A percentile compares a stretch with the other conserved stretches of the same genome.
phyloP scores from a whole-genome alignment of 768 basidiomycete species.

The Mycena belliarum region DNA sequence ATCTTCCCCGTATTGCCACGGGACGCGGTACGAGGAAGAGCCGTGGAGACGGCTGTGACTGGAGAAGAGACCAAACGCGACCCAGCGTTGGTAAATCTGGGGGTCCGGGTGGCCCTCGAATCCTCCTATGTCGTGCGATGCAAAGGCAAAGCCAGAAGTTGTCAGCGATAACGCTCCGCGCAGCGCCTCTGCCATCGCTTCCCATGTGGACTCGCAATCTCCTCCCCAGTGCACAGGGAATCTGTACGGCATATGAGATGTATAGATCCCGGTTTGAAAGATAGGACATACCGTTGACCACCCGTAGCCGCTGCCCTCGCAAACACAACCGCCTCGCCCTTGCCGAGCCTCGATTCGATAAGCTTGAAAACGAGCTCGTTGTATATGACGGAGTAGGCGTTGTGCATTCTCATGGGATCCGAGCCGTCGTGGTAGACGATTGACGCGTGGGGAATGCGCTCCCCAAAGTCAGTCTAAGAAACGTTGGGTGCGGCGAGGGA shows the following conservation, averaged over 20 bases:
- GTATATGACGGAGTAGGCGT: constrained; percentile 68
- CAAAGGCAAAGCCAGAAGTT: constrained; percentile 68
- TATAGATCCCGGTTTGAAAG: not conserved
- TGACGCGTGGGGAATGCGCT: constrained; percentile 69
- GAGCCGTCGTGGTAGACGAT: constrained; percentile 67
- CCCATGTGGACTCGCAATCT: constrained; percentile 75
- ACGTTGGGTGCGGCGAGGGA: not conserved
- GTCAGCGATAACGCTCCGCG: constrained; percentile 68
- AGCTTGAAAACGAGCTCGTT: constrained; percentile 70
- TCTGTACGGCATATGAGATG: constrained; percentile 22
- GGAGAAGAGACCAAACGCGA: constrained; percentile 75
- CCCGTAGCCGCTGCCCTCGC: constrained; percentile 69
- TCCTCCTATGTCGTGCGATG: constrained; percentile 77
- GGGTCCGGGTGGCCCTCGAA: constrained; percentile 75
- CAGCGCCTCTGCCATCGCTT: constrained; percentile 77
- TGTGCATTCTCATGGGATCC: constrained; percentile 71
- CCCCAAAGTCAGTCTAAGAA: constrained; percentile 71
- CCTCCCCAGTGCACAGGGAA: constrained; percentile 66
- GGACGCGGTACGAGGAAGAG: constrained; percentile 72
- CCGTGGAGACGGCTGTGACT: constrained; percentile 77
- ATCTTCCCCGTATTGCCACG: constrained; percentile 77
- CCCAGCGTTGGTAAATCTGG: constrained; percentile 75
- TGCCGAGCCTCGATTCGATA: constrained; percentile 58
- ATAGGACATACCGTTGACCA: constrained; percentile 53
- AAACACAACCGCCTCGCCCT: constrained; percentile 68